phyloP scores from a whole-genome alignment of 2,329 filamentous ascomycete genomes.

The Ophiostoma australiae region DNA sequence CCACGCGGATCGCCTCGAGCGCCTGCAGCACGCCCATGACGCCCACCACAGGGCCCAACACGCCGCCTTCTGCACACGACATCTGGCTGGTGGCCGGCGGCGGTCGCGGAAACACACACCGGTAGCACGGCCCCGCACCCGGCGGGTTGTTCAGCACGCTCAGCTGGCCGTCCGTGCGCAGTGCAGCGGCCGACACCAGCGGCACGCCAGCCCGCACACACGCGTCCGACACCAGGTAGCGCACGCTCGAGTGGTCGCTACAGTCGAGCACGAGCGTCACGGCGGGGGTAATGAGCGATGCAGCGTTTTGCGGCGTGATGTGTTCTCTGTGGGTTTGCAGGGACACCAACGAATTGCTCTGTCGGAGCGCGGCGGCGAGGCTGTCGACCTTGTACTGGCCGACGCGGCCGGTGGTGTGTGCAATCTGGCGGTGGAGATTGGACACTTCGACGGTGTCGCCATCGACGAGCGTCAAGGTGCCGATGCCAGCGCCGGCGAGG shows the following conservation, averaged over 20 bases:
- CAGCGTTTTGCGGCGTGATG: conserved; percentile 64
- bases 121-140: conserved; percentile 78
- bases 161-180: conserved; percentile 84
- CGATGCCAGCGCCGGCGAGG: conserved; percentile 81
- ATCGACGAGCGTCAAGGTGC: conserved; percentile 77
- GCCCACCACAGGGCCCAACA: conserved; percentile 87
- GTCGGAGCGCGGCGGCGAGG: conserved; percentile 54
- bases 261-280: conserved; percentile 73
- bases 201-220: conserved; percentile 75
- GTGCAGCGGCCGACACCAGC: conserved; percentile 81
- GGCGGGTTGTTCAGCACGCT: conserved; percentile 82
- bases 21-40: conserved; percentile 91
- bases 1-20: conserved; percentile 79
- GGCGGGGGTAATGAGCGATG: conserved; percentile 52
- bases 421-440: conserved; percentile 88
- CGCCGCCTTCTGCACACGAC: conserved; percentile 87
- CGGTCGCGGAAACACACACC: conserved; percentile 85
- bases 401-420: conserved; percentile 66
- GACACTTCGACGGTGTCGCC: conserved; percentile 82
- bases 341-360: conserved; percentile 65
- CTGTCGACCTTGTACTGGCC: conserved; percentile 78
- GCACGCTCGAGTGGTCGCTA: conserved; percentile 85
- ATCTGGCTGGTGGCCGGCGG: conserved; percentile 77
- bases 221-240: conserved; percentile 88
- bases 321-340: conserved; percentile 61